Conservation (phyloP, 768 basidiomycete species). For the Erythrobasidium yunnanense region DNA sequence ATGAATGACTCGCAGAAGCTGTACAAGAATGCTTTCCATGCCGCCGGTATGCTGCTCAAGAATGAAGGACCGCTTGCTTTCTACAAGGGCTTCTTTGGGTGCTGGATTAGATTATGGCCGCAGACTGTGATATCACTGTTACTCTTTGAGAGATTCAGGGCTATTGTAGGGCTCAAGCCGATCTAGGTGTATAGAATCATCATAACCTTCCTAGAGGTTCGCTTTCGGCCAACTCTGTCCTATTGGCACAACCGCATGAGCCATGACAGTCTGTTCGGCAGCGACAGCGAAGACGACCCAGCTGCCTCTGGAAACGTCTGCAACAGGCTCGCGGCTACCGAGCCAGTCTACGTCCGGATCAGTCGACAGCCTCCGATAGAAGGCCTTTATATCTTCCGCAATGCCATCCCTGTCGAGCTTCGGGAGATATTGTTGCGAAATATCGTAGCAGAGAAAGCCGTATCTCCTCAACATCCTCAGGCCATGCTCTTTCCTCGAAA, state of each 20-base stretch:
- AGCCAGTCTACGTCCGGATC: neutral
- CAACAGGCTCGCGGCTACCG: too few relatives aligned
- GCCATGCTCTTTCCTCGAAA: slow-evolving; percentile 20
- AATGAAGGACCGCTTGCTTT: slow-evolving; percentile 35
- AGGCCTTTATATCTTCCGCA: slow-evolving; percentile 4
- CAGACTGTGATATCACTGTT: slow-evolving; percentile 26
- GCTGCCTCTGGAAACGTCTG: neutral
- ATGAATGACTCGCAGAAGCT: slow-evolving; percentile 34
- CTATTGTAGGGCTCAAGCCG: slow-evolving; percentile 15
- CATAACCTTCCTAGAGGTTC: too few relatives aligned
- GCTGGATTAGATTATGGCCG: slow-evolving; percentile 18
- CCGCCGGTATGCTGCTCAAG: slow-evolving; percentile 29
- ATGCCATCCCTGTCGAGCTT: neutral
- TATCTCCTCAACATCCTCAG: slow-evolving; percentile 5
- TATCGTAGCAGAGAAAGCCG: slow-evolving; percentile 3
- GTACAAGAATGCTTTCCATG: slow-evolving; percentile 30
- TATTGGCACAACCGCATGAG: neutral
- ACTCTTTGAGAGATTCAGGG: slow-evolving; percentile 8
- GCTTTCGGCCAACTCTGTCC: too few relatives aligned
- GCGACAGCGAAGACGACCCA: neutral
- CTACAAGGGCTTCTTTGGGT: slow-evolving; percentile 19
- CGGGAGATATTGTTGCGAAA: neutral
- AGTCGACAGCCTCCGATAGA: neutral
- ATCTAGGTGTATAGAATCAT: too few relatives aligned
- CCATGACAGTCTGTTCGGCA: slow-evolving; percentile 13